Evolutionary conservation across 225 moss, liverwort and hornwort genomes (phyloP).

Genomic region (Asterella californica): DNA sequence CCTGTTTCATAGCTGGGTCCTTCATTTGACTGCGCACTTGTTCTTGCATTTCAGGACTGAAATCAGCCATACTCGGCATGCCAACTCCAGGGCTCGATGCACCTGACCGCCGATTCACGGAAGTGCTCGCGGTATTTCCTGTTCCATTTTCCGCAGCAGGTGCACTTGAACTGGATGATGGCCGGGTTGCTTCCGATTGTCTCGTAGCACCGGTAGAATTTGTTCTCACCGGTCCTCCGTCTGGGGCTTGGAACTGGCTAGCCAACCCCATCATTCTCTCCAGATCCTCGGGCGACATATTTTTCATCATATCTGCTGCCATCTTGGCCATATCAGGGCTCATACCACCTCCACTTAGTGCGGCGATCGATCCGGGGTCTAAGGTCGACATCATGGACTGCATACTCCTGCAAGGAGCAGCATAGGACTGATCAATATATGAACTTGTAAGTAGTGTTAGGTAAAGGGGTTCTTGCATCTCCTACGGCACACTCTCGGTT

Average conservation of each 20-base stretch:
- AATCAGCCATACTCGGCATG: slow-evolving; percentile 94
- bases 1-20: slow-evolving; percentile 98
- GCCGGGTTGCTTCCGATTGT: slow-evolving; percentile 19
- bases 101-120: slow-evolving; percentile 42
- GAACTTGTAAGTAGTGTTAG: not conserved
- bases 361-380: slow-evolving; percentile 75
- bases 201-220: slow-evolving; percentile 9
- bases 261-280: slow-evolving; percentile 80
- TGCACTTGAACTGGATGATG: slow-evolving; percentile 37
- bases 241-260: slow-evolving; percentile 53
- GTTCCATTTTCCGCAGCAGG: slow-evolving; percentile 37
- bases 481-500: not conserved
- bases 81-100: slow-evolving; percentile 57
- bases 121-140: slow-evolving; percentile 28
- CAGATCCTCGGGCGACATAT: slow-evolving; percentile 81
- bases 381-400: slow-evolving; percentile 80
- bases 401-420: slow-evolving; percentile 56
- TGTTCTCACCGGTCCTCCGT: slow-evolving; percentile 29
- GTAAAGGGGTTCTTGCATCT: not conserved
- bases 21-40: slow-evolving; percentile 92
- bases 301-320: slow-evolving; percentile 83
- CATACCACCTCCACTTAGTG: slow-evolving; percentile 90
- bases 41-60: slow-evolving; percentile 92
- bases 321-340: slow-evolving; percentile 86
- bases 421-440: not conserved